Evolutionary conservation across 2,329 filamentous ascomycete genomes (phyloP), one percentile per base, ranked within the genome.

Genomic region (Penicillium sp.): DNA sequence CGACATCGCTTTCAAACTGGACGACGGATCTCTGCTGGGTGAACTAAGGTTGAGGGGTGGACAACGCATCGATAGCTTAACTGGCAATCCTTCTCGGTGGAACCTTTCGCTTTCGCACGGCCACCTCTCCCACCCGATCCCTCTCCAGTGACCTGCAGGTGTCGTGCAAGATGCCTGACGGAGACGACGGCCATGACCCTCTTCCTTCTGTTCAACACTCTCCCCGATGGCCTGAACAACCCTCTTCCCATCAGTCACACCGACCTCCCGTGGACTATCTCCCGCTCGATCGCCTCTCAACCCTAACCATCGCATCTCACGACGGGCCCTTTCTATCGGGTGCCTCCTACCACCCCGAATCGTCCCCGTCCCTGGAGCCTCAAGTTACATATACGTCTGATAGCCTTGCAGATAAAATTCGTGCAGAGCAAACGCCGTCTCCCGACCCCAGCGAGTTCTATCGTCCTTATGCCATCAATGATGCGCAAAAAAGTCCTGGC

Each of bases 361-460:
- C 47, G 14, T 24, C 52, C 23, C 33, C n/a, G 21, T 42, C 43
- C 24, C 38, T 46, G 16, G 50, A 47, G 12, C 47, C 38, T 40
- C 47, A 35, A 21, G n/a, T 12, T 24, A 14, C 47, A n/a, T 40
- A 33, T 45, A 45, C 24, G 16, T 28, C 40, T 28, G 43, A n/a
- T 20, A 52, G 20, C 30, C 45, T n/a, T 40, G 46, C 30, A 33
- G 47, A 23, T 24, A 58, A 53, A 53, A 55, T 61, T 64, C 62
- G 63, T 57, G 26, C 52, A 60, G 57, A 53, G 60, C 59, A 62
- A 56, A 52, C 60, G 56, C 60, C 64, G 16, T 74, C 72, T 24
- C 70, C 73, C 46, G 75, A 79, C 63, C 79, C 79, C 38, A 77
- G 78, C 68, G 78, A 80, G 20, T 81, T 78, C 67, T 82, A 81